Evolutionary conservation across 73 alveolate genomes (phyloP), one percentile per base, ranked within the genome.

Genomic region (Uronychia setigera): DNA sequence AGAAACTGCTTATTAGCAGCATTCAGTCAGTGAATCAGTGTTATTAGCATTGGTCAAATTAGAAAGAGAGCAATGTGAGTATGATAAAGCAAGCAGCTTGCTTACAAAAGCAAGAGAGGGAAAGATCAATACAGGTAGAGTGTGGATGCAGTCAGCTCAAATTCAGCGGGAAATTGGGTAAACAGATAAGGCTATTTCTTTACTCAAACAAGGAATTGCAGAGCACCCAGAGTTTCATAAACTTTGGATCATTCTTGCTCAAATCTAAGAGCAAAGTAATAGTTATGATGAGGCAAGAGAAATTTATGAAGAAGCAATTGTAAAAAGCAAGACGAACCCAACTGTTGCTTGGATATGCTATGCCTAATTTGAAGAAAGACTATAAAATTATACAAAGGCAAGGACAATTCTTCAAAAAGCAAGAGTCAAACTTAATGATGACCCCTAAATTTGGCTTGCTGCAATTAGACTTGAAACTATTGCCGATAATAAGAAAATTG

Each of bases 381-480:
- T 80, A 35, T 80, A 78, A 60, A 77, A 74, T n/a, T 92, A 59
- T 74, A 79, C 95, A n/a, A 92, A 93, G 78, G 98, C 97, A 19
- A 78, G 98, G 57, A 91, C 96, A 0, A 77, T 94, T 9, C 86
- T 94, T 1, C 92, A 94, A 76, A 94, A 93, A 80, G 96, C 95
- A n/a, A 90, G 97, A 60, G 87, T 88, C 30, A 92, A 92, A 77
- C 58, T 88, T 76, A 92, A 93, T 0, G 77, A 76, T 59, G 88
- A 94, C 77, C 92, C 94, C 26, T 80, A 86, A 26, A 59, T 95
- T 0, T 95, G 97, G 97, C 57, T 87, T 1, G 92, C 78, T 32
- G 81, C 99, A 25, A 88, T 95, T 0, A 58, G 86, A 31, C 91
- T 95, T 33, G 99, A 95, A 78, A 60, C 89, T 11, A 91, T 80